Percentiles rank a stretch among this genome's conserved stretches.
Evolutionary conservation across 2,329 filamentous ascomycete genomes (phyloP).

Genomic region (Coniochaeta ligniaria): DNA sequence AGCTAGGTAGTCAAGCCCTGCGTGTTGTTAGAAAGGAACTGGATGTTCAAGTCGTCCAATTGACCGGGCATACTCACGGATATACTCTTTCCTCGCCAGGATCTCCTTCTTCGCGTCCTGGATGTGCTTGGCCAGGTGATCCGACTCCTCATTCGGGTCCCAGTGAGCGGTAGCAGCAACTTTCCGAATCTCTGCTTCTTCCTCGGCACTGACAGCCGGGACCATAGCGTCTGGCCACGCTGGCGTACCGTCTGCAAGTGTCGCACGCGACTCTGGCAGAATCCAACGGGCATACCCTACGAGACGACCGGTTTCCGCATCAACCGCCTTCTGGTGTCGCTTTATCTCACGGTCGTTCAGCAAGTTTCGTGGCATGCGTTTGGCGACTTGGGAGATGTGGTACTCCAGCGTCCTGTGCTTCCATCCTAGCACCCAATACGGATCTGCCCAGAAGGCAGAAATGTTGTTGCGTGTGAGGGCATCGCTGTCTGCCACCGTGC

Average conservation of each 20-base stretch:
- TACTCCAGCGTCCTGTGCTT: background rate
- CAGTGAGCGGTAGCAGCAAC: background rate
- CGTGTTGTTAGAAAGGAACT: background rate
- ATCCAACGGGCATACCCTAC: slow-evolving; percentile 16
- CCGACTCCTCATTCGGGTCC: background rate
- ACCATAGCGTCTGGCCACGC: slow-evolving; percentile 1
- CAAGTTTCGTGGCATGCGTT: slow-evolving; percentile 9
- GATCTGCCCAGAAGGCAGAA: background rate
- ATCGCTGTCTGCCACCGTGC: background rate
- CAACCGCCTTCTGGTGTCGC: slow-evolving; percentile 16
- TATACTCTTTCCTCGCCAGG: background rate
- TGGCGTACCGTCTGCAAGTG: background rate
- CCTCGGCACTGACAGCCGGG: background rate
- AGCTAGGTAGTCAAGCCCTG: slow-evolving; percentile 19
- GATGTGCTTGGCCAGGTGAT: background rate
- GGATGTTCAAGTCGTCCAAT: background rate
- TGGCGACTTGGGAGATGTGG: background rate
- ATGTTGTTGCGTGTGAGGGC: background rate
- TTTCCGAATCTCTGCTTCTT: background rate
- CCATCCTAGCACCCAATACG: background rate
- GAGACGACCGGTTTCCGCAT: slow-evolving; percentile 10
- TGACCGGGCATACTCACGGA: background rate
- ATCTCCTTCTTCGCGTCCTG: background rate
- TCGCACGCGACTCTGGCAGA: slow-evolving; percentile 1
- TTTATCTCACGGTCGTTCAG: slow-evolving; percentile 6